Base-by-base conservation (phyloP, 176 grass and related monocot species). In the Aegilops bicornis region DNA sequence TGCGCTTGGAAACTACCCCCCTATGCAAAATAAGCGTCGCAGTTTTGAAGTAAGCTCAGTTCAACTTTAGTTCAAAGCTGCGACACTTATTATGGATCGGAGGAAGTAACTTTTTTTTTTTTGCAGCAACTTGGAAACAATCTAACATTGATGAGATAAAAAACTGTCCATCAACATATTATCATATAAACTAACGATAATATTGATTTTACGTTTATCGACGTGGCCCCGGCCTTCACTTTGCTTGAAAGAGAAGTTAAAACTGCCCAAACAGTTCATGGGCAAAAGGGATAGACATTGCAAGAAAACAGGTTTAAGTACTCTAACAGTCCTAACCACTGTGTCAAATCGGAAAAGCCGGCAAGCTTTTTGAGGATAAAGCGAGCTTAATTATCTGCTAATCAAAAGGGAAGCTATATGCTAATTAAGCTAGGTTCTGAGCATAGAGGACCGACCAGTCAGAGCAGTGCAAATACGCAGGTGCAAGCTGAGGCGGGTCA, bases 401-500 rank as follows among this genome's bases (percentile, higher is more conserved):
- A 59, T 59, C 56, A 59, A 81, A 83, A 79, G 47, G 23, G 30
- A 63, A 30, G 40, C 56, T 1, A 22, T n/a, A 58, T 59, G 56
- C 39, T 23, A 29, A 76, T 52, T 30, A 30, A 29, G 19, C 37
- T 56, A 72, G 66, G 31, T 43, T 83, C 7, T 59, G 25, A 33
- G 75, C 29, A 63, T 27, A 22, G 59, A 32, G 20, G 47, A 58
- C 67, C 7, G 59, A 82, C 54, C 23, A 43, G 60, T 67, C 9
- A 66, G 61, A 70, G 40, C 42, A 52, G 36, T 73, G 37, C 70
- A 37, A 36, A 65, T 33, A 54, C 30, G 32, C 70, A 77, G 52
- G 86, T 23, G 81, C 64, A 23, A 16, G n/a, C 48, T 58, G 27
- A 71, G 74, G 61, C 85, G 69, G 69, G 85, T 87, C 90, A 95